Base-by-base conservation (phyloP, 164 flowering plant genomes). In the Aristolochia californica region DNA sequence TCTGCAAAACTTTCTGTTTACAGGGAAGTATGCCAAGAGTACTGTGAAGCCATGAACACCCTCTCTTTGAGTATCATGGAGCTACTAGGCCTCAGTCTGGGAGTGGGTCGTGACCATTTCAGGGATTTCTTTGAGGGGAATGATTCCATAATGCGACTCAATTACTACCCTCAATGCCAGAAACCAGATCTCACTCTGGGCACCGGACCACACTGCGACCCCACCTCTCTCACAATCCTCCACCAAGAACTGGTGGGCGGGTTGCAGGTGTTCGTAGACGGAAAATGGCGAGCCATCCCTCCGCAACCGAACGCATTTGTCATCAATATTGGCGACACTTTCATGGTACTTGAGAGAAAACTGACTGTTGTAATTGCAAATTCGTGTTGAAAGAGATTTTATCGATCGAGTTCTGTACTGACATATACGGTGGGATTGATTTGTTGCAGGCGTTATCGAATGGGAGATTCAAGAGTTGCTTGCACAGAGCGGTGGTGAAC, bases 401-500 rank as follows among this genome's bases (percentile, higher is more conserved):
- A n/a, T n/a, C n/a, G n/a, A n/a, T n/a, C n/a, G n/a, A n/a, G n/a
- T n/a, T n/a, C n/a, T n/a, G n/a, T n/a, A n/a, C n/a, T n/a, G n/a
- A n/a, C n/a, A n/a, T n/a, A n/a, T n/a, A n/a, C n/a, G n/a, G n/a
- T n/a, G n/a, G n/a, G n/a, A n/a, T n/a, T n/a, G n/a, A n/a, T n/a
- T n/a, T n/a, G n/a, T n/a, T 60, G 2, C 72, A 87, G 91, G 96
- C 96, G 1, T 79, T 83, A 13, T 83, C 96, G 8, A 88, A 88
- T 50, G 90, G 93, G 34, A 74, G 57, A 48, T 83, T 72, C 80
- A 82, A 77, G 75, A 83, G 93, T 58, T 83, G 90, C 75, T 56
- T 88, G 72, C 96, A 88, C 73, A 61, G 87, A 51, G 96, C 96
- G 30, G 96, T 88, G 56, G 93, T 88, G 73, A 88, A 85, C 78